Evolutionary conservation across 371 early-diverging fungal species (phyloP).

Genomic region (Sporodiniella umbellata): DNA sequence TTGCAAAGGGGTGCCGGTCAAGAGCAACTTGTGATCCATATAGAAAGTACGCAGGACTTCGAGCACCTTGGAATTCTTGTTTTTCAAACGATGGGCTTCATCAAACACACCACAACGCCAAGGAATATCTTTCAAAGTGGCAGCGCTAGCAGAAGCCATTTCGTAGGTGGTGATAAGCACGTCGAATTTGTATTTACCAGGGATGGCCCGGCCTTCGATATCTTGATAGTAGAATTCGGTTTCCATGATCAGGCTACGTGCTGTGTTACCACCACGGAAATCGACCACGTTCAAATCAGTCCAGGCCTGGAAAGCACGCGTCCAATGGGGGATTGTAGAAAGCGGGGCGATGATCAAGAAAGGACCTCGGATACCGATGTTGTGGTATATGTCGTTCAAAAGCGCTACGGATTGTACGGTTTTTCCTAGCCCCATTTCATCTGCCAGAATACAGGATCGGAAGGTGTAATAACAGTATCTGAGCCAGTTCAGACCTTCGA

Average conservation of each 20-base stretch:
- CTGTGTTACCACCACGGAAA: conserved; percentile 56
- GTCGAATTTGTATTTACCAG: conserved; percentile 68
- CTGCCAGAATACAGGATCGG: conserved; percentile 75
- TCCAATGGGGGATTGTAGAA: conserved; percentile 70
- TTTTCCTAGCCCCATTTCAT: conserved; percentile 80
- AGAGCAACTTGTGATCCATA: conserved; percentile 44
- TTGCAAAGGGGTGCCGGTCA: conserved; percentile 83
- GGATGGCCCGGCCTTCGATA: conserved; percentile 40
- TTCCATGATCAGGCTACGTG: conserved; percentile 55
- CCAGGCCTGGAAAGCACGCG: conserved; percentile 71
- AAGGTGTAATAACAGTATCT: conserved; percentile 64
- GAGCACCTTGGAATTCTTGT: conserved; percentile 58
- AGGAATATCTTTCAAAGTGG: conserved; percentile 72
- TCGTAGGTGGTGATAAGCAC: conserved; percentile 83
- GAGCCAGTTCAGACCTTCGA: conserved; percentile 71
- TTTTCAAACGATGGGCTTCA: conserved; percentile 96
- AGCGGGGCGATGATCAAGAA: conserved; percentile 75
- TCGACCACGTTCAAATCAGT: conserved; percentile 70
- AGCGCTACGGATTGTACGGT: conserved; percentile 78
- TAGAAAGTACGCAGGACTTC: conserved; percentile 42
- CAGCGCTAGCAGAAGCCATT: conserved; percentile 63
- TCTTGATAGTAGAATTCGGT: conserved; percentile 71
- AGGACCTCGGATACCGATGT: conserved; percentile 56
- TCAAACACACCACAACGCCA: conserved; percentile 92
- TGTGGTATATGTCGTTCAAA: conserved; percentile 59